Percentiles rank a stretch among this genome's conserved stretches.
Conservation (phyloP, 1,284 basidiomycete genomes). For the Cutaneotrichosporon cavernicola region DNA sequence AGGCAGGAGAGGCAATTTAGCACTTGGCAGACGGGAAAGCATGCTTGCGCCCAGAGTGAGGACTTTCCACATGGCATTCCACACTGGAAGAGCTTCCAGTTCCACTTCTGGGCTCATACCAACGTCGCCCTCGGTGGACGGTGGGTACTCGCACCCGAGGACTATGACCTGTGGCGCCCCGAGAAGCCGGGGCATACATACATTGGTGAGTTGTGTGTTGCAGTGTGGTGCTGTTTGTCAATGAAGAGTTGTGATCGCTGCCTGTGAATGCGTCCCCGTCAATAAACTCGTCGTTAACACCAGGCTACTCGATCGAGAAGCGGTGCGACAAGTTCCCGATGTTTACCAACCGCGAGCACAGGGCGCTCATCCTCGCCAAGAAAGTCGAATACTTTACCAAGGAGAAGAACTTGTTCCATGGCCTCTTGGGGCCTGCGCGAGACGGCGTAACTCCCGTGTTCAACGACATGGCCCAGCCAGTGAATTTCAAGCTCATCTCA, state of each 20-base stretch:
- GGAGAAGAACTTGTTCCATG: conserved; percentile 12
- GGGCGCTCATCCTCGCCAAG: conserved; percentile 52
- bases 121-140: conserved; percentile 37
- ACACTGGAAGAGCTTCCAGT: conserved; percentile 46
- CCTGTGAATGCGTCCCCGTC: too few species aligned
- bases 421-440: conserved; percentile 12
- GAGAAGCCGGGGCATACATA: conserved; percentile 37
- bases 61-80: conserved; percentile 41
- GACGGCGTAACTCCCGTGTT: conserved; percentile 12
- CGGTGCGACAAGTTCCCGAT: conserved; percentile 30
- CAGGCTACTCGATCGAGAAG: conserved; percentile 51
- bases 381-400: conserved; percentile 38
- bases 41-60: conserved; percentile 26
- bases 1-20: conserved; percentile 14
- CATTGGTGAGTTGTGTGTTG: conserved; percentile 33
- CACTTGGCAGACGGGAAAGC: conserved; percentile 20
- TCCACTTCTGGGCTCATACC: conserved; percentile 42
- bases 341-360: conserved; percentile 35
- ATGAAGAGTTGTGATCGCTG: not conserved
- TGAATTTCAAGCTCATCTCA: conserved; percentile 33
- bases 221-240: not conserved
- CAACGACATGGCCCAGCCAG: conserved; percentile 15
- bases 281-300: conserved; percentile 6
- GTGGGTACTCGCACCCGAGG: conserved; percentile 50
- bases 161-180: conserved; percentile 29